Conservation (phyloP, 2,329 filamentous ascomycete species). For the Waltergamsia citrina region DNA sequence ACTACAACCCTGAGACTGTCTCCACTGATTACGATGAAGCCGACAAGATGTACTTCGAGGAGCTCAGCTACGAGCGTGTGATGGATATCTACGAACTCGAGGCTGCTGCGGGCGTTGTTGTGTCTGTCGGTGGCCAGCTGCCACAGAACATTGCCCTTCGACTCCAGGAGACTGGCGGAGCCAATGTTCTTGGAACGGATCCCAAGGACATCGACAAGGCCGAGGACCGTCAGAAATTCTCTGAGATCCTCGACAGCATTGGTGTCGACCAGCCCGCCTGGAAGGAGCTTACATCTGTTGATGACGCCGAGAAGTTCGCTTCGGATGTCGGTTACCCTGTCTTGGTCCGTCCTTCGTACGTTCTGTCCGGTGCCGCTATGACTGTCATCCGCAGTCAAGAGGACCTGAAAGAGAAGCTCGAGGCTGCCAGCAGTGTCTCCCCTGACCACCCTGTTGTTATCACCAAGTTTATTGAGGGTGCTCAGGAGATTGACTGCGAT, state of each 20-base stretch:
- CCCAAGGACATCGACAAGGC: constrained; percentile 95
- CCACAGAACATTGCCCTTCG: constrained; percentile 96
- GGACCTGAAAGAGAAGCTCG: constrained; percentile 90
- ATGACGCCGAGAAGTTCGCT: constrained; percentile 82
- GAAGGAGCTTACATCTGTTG: constrained; percentile 90
- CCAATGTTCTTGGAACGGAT: constrained; percentile 85
- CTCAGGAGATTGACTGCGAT: constrained; percentile 93
- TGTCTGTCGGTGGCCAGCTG: constrained; percentile 91
- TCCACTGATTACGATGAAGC: constrained; percentile 81
- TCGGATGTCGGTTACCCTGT: constrained; percentile 85
- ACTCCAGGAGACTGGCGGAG: constrained; percentile 82
- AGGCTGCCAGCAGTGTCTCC: constrained; percentile 81
- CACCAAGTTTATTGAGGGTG: constrained; percentile 95
- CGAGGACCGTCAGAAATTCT: constrained; percentile 97
- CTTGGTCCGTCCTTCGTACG: constrained; percentile 88
- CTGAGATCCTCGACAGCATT: constrained; percentile 91
- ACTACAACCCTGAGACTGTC: constrained; percentile 78
- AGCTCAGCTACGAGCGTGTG: constrained; percentile 91
- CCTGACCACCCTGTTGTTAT: constrained; percentile 98
- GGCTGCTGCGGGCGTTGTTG: constrained; percentile 74
- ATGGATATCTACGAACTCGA: constrained; percentile 99
- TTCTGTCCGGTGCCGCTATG: constrained; percentile 96
- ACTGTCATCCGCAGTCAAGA: constrained; percentile 84
- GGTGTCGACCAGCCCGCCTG: constrained; percentile 94
- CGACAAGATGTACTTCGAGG: constrained; percentile 93